Conservation (phyloP, 352 stramenopile species). For the Globisporangium spiculum region DNA sequence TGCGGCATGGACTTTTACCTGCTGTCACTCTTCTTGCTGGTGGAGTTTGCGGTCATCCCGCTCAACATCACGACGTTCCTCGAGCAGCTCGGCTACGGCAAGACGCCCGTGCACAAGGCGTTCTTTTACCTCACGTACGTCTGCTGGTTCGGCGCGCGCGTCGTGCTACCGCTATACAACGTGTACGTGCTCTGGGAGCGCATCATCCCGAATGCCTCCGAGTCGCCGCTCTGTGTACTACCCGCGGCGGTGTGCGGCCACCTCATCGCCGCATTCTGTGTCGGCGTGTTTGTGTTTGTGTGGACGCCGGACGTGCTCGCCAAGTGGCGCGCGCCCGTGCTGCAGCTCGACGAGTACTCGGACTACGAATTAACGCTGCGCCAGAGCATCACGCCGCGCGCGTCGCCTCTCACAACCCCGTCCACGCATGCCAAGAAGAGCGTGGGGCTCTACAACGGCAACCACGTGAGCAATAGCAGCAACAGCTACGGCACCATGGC, state of each 20-base stretch:
- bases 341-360: conserved; percentile 71
- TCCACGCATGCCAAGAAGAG: neutral
- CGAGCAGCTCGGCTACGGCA: conserved; percentile 72
- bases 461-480: conserved; percentile 18
- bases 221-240: conserved; percentile 53
- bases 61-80: conserved; percentile 82
- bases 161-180: conserved; percentile 76
- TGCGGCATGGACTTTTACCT: conserved; percentile 78
- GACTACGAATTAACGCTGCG: conserved; percentile 79
- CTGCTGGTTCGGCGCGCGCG: conserved; percentile 71
- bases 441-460: conserved; percentile 13
- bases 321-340: conserved; percentile 62
- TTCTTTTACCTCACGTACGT: conserved; percentile 80
- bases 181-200: conserved; percentile 76
- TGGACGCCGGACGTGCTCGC: conserved; percentile 81
- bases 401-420: conserved; percentile 41
- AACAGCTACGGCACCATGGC: conserved; percentile 38
- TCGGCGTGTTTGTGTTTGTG: conserved; percentile 80
- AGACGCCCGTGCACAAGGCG: conserved; percentile 48
- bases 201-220: conserved; percentile 50
- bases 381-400: conserved; percentile 68
- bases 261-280: conserved; percentile 77
- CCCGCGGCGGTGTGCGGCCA: conserved; percentile 72
- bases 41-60: conserved; percentile 81
- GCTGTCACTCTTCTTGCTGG: conserved; percentile 77